These are phyloP conservation scores for Boletellus ananas DNA, from an alignment of 768 basidiomycete genomes.

Conservation along the genomic window DNA sequence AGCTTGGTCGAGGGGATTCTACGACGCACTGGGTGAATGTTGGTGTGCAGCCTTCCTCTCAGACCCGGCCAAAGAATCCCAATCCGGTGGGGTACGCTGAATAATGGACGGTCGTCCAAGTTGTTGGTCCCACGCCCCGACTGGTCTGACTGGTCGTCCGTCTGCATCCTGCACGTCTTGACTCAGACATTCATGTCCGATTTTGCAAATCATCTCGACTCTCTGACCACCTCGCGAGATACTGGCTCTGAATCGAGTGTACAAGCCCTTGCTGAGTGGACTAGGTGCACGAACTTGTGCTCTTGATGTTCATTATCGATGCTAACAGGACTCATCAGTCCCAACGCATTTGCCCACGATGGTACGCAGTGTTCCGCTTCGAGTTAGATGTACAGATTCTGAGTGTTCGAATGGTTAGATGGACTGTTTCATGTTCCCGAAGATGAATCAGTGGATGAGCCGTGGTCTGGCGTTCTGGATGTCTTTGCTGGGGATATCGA, in stretches of 20 bases:
- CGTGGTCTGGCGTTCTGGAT: conserved; percentile 34
- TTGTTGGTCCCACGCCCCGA: too few species aligned
- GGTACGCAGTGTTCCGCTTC: conserved; percentile 11
- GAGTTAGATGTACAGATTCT: background rate
- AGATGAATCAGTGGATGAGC: conserved; percentile 14
- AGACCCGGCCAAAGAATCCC: conserved; percentile 31
- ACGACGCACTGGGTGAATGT: conserved; percentile 69
- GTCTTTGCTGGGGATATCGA: conserved; percentile 16
- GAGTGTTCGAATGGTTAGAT: conserved; percentile 15
- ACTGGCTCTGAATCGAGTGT: conserved; percentile 10
- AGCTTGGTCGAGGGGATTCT: conserved; percentile 59
- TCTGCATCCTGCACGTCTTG: background rate
- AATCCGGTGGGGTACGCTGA: background rate
- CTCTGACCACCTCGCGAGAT: conserved; percentile 15
- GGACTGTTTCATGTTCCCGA: conserved; percentile 4
- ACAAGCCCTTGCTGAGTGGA: conserved; percentile 21
- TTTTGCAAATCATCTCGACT: conserved; percentile 23
- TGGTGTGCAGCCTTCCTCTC: conserved; percentile 69
- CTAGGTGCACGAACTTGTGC: conserved; percentile 16
- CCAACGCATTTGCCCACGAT: conserved; percentile 8
- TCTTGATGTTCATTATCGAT: conserved; percentile 4
- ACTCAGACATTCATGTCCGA: conserved; percentile 13
- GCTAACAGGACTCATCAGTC: conserved; percentile 17
- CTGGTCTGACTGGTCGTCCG: background rate
- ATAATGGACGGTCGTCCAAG: conserved; percentile 5